A percentile compares a stretch with the other conserved stretches of the same genome.
Evolutionary conservation across 2,329 filamentous ascomycete genomes (phyloP).

Genomic region (Chalaropsis thielavioides): DNA sequence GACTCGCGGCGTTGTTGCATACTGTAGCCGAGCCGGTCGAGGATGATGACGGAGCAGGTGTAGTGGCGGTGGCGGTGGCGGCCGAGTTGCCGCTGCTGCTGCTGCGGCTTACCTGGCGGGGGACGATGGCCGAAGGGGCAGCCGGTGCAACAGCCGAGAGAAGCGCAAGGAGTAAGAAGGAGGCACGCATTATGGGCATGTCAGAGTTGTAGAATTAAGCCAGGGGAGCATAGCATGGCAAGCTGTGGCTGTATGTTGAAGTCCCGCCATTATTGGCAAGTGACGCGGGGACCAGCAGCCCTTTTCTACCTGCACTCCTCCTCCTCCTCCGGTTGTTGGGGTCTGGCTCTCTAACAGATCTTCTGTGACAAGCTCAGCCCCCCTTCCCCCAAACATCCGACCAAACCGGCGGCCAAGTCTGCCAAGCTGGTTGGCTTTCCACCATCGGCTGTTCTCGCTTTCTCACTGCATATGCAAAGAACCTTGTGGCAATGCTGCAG

Average conservation of each 20-base stretch:
- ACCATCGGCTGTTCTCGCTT: not conserved
- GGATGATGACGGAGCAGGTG: constrained; percentile 11
- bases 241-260: not conserved
- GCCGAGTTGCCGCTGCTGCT: not conserved
- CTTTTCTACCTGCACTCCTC: not conserved
- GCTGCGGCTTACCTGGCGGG: not conserved
- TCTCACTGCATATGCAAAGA: not conserved
- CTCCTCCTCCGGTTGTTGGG: not conserved
- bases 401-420: not conserved
- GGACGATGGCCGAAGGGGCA: not conserved
- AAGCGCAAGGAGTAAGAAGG: not conserved
- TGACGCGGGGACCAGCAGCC: not conserved
- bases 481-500: not conserved
- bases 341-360: not conserved
- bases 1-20: constrained; percentile 68
- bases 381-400: constrained; percentile 1
- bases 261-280: not conserved
- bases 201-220: not conserved
- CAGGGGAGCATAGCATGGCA: not conserved
- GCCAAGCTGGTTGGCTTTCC: not conserved
- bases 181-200: constrained; percentile 7
- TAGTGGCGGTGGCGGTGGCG: constrained; percentile 7
- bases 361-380: constrained; percentile 1
- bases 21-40: constrained; percentile 26
- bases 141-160: constrained; percentile 2